Conservation (phyloP, 2,329 filamentous ascomycete species). For the Botrytis galanthina region DNA sequence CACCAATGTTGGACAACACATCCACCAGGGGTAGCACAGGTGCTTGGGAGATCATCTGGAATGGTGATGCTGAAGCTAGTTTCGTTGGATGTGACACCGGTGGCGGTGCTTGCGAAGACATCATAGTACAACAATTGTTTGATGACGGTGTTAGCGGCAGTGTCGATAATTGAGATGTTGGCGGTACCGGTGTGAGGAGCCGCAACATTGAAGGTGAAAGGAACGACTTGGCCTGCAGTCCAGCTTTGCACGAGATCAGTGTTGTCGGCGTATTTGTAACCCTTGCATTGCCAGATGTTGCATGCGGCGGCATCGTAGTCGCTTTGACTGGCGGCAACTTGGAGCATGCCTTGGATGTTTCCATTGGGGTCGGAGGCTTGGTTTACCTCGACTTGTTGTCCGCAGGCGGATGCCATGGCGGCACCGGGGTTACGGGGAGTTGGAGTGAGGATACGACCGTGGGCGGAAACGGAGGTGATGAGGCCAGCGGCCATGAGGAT, state of each 20-base stretch:
- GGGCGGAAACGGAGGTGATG: constrained; percentile 46
- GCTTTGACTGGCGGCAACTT: constrained; percentile 38
- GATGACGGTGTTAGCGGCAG: constrained; percentile 48
- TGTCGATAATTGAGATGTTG: constrained; percentile 55
- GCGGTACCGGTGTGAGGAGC: constrained; percentile 53
- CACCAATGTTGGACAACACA: constrained; percentile 54
- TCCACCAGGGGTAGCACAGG: constrained; percentile 30
- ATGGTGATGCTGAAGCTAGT: constrained; percentile 54
- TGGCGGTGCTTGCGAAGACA: constrained; percentile 48
- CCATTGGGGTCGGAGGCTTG: constrained; percentile 33
- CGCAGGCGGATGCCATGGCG: constrained; percentile 44
- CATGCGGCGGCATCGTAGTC: constrained; percentile 34
- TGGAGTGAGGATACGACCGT: constrained; percentile 49
- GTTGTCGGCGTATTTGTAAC: constrained; percentile 48
- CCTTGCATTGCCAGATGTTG: constrained; percentile 50
- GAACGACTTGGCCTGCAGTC: constrained; percentile 45
- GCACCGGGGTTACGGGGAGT: constrained; percentile 43
- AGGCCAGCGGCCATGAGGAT: constrained; percentile 29
- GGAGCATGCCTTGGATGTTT: constrained; percentile 40
- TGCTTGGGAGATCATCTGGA: constrained; percentile 45
- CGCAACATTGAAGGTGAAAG: constrained; percentile 44
- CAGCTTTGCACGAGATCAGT: constrained; percentile 44
- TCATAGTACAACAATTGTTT: constrained; percentile 48
- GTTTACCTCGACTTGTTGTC: constrained; percentile 43
- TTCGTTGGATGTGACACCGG: constrained; percentile 45